A percentile compares a stretch with the other conserved stretches of the same genome.
phyloP scores from a whole-genome alignment of 202 grass and related monocot species.

The Cymbopogon flexuosus region DNA sequence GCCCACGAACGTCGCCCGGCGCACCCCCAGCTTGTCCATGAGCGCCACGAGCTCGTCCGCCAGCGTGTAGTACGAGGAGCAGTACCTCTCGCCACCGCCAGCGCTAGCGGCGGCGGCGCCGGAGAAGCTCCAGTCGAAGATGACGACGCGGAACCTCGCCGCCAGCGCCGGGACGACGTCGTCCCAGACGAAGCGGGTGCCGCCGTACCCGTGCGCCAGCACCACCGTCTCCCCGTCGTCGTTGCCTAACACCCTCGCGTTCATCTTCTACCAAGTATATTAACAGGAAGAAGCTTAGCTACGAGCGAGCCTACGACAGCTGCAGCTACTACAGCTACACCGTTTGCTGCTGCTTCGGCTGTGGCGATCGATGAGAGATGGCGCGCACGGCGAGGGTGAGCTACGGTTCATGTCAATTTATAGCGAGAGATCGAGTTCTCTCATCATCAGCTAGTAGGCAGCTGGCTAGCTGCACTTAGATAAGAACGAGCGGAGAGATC shows the following conservation, averaged over 20 bases:
- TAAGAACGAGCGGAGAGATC: constrained; percentile 27
- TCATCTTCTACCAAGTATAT: constrained; percentile 12
- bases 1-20: constrained; percentile 17
- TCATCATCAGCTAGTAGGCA: too few relatives aligned
- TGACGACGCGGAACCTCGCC: constrained; percentile 34
- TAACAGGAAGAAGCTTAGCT: background rate
- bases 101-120: background rate
- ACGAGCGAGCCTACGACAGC: background rate
- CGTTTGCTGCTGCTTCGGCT: background rate
- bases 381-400: background rate
- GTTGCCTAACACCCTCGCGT: constrained; percentile 39
- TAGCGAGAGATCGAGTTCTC: constrained; percentile 4
- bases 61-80: constrained; percentile 38
- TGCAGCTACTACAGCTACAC: background rate
- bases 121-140: constrained; percentile 69
- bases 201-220: constrained; percentile 56
- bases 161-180: constrained; percentile 36
- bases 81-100: background rate
- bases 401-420: constrained; percentile 24
- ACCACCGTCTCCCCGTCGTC: constrained; percentile 37
- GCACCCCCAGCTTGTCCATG: constrained; percentile 36
- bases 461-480: background rate
- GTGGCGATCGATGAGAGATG: background rate
- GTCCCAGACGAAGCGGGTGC: constrained; percentile 46
- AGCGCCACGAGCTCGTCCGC: constrained; percentile 45